phyloP scores from a whole-genome alignment of 1,139 yeast genomes.

The Pichiaceae sp. region DNA sequence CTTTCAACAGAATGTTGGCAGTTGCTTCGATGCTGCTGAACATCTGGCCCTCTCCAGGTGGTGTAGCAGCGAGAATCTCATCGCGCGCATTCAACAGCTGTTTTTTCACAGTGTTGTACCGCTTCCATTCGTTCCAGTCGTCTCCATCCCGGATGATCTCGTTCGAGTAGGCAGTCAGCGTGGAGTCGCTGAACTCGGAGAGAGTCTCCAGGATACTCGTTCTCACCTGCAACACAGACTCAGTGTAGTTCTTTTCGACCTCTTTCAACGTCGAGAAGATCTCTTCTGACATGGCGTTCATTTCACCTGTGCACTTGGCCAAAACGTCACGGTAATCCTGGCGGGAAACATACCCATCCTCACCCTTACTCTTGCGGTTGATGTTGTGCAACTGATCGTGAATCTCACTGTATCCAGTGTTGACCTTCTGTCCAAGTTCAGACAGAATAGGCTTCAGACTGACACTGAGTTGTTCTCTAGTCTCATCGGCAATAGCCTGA shows the following conservation, averaged over 20 bases:
- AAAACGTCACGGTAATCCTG: slow-evolving; percentile 48
- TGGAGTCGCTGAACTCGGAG: slow-evolving; percentile 65
- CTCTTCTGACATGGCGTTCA: slow-evolving; percentile 31
- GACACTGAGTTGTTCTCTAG: slow-evolving; percentile 29
- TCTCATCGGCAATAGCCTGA: slow-evolving; percentile 28
- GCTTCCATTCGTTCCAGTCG: slow-evolving; percentile 62
- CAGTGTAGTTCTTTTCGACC: slow-evolving; percentile 31
- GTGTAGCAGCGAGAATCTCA: slow-evolving; percentile 37
- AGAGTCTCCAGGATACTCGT: slow-evolving; percentile 53
- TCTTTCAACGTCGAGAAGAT: slow-evolving; percentile 28
- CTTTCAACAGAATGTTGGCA: slow-evolving; percentile 51
- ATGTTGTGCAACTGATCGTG: slow-evolving; percentile 40
- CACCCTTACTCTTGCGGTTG: slow-evolving; percentile 36
- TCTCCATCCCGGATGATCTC: slow-evolving; percentile 26
- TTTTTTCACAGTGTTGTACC: slow-evolving; percentile 51
- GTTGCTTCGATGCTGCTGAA: slow-evolving; percentile 54
- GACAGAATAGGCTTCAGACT: slow-evolving; percentile 33
- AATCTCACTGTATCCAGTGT: slow-evolving; percentile 36
- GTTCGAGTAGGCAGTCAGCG: slow-evolving; percentile 43
- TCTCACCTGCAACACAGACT: slow-evolving; percentile 37
- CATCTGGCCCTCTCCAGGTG: slow-evolving; percentile 40
- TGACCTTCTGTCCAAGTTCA: slow-evolving; percentile 33
- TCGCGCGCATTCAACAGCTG: slow-evolving; percentile 49
- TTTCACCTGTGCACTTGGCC: slow-evolving; percentile 24
- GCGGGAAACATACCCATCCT: slow-evolving; percentile 37